Evolutionary conservation across 441 rosid genomes (phyloP).

Genomic region (Isatis lusitanica): DNA sequence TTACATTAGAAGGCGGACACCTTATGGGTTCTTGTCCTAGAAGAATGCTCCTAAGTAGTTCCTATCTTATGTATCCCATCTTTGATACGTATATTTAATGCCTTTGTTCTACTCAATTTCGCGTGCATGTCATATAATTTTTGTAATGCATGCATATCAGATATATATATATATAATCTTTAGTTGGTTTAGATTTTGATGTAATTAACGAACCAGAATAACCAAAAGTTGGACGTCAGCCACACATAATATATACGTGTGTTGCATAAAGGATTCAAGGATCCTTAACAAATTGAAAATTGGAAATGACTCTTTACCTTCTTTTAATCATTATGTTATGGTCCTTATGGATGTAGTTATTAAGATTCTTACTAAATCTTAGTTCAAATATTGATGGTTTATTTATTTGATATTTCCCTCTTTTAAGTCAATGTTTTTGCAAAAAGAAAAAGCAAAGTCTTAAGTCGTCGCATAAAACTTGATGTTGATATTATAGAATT

Average conservation of each 20-base stretch:
- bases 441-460: slow-evolving; percentile 3
- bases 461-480: neutral
- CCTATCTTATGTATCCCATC: neutral
- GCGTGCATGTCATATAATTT: neutral
- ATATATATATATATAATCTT: too few species aligned
- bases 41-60: neutral
- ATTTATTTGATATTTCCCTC: neutral
- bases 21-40: neutral
- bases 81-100: neutral
- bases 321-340: neutral
- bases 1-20: neutral
- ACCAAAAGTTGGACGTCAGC: neutral
- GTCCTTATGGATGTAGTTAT: neutral
- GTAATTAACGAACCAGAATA: neutral
- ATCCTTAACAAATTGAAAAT: neutral
- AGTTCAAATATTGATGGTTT: neutral
- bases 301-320: neutral
- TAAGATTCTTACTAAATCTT: neutral
- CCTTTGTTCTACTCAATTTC: neutral
- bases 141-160: too few species aligned
- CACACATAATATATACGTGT: neutral
- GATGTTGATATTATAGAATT: slow-evolving; percentile 26
- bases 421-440: slow-evolving; percentile 17
- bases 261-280: neutral
- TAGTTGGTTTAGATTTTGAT: neutral